Percentiles rank a stretch among this genome's conserved stretches.
Conservation (phyloP, 331 rosid species). For the Erythrophleum ivorense region DNA sequence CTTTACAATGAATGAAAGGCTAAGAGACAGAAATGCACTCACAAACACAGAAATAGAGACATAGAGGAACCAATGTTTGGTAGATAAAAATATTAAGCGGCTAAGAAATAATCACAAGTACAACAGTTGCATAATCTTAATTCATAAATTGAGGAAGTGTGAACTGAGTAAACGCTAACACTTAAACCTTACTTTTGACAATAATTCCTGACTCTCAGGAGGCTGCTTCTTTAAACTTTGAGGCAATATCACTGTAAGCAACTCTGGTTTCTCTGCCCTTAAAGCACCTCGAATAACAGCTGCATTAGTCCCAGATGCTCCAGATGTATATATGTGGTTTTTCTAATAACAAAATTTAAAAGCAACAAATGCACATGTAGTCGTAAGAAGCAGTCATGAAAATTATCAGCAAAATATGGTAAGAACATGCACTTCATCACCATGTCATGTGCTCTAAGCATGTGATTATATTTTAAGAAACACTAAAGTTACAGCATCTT, state of each 20-base stretch:
- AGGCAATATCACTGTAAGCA: constrained; percentile 96
- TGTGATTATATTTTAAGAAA: constrained; percentile 15
- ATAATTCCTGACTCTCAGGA: constrained; percentile 98
- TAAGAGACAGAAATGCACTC: background rate
- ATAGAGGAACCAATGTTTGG: background rate
- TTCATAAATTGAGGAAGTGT: background rate
- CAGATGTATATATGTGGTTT: constrained; percentile 96
- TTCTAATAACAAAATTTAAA: constrained; percentile 59
- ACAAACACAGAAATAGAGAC: constrained; percentile 4
- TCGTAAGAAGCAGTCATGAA: constrained; percentile 15
- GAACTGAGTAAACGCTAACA: constrained; percentile 19
- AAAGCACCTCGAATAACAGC: constrained; percentile 99
- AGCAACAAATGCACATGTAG: constrained; percentile 37
- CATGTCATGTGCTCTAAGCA: constrained; percentile 37
- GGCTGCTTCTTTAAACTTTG: constrained; percentile 96
- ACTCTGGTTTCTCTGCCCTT: constrained; percentile 97
- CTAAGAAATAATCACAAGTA: constrained; percentile 2
- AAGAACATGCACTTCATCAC: constrained; percentile 20
- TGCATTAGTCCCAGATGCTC: constrained; percentile 99
- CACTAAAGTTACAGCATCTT: constrained; percentile 46
- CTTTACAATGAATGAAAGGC: background rate
- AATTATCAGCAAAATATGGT: constrained; percentile 30
- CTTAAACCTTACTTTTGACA: constrained; percentile 76
- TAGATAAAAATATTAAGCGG: background rate
- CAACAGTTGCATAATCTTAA: background rate